Evolutionary conservation across 768 basidiomycete genomes (phyloP).

Genomic region (Tylopilus vinaceipallidus): DNA sequence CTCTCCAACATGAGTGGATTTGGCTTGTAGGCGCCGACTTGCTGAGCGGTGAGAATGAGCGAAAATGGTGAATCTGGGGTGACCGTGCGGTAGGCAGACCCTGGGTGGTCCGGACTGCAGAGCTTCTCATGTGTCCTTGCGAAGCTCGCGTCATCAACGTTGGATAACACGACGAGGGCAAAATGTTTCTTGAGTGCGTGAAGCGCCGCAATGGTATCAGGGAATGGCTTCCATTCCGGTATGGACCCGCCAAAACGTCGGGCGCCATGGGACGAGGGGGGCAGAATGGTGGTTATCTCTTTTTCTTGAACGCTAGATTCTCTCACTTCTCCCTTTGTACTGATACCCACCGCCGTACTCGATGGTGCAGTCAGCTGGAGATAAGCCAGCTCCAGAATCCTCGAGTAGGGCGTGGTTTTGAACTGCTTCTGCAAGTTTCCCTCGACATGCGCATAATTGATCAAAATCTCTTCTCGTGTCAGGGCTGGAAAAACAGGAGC

Average conservation of each 20-base stretch:
- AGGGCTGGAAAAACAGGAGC: slow-evolving; percentile 18
- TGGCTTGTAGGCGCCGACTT: slow-evolving; percentile 73
- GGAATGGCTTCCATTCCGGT: slow-evolving; percentile 60
- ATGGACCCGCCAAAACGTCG: slow-evolving; percentile 60
- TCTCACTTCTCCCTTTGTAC: slow-evolving; percentile 9
- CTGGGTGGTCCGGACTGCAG: slow-evolving; percentile 10
- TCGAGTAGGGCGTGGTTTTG: slow-evolving; percentile 58
- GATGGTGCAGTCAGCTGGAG: slow-evolving; percentile 31
- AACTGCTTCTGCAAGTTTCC: slow-evolving; percentile 53
- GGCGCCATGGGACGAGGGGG: slow-evolving; percentile 28
- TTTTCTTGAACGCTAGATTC: slow-evolving; percentile 2
- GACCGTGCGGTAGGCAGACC: slow-evolving; percentile 39
- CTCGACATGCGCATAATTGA: slow-evolving; percentile 53
- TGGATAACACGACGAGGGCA: slow-evolving; percentile 72
- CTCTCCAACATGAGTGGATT: slow-evolving; percentile 41
- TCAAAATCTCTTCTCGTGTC: slow-evolving; percentile 41
- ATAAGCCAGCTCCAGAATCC: slow-evolving; percentile 50
- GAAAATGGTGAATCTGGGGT: slow-evolving; percentile 57
- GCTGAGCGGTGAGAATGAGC: slow-evolving; percentile 68
- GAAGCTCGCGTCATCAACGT: slow-evolving; percentile 69
- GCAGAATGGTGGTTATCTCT: not conserved
- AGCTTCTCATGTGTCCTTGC: slow-evolving; percentile 56
- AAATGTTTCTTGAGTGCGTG: slow-evolving; percentile 57
- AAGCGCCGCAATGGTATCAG: slow-evolving; percentile 63
- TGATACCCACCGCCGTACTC: slow-evolving; percentile 38